Conservation (phyloP, 495 filamentous ascomycete species). For the Xylaria grammica region DNA sequence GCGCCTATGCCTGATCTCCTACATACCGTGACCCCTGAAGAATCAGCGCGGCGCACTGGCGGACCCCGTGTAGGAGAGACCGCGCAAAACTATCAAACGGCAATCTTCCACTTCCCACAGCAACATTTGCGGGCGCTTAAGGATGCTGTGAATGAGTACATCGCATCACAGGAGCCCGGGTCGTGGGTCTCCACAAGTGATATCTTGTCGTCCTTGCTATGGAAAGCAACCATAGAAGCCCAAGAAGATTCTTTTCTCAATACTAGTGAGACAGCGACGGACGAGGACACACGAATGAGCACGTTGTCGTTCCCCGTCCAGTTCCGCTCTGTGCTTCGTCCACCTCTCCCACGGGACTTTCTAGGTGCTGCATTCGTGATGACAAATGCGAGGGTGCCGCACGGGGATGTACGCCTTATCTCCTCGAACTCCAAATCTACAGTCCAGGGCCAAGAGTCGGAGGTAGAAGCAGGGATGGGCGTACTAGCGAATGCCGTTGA, state of each 20-base stretch:
- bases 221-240: slow-evolving; percentile 28
- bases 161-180: slow-evolving; percentile 14
- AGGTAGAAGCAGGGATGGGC: neutral
- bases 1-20: slow-evolving; percentile 26
- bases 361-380: slow-evolving; percentile 38
- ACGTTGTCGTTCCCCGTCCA: slow-evolving; percentile 38
- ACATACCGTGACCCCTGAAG: slow-evolving; percentile 20
- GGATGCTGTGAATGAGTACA: slow-evolving; percentile 22
- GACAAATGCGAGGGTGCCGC: slow-evolving; percentile 25
- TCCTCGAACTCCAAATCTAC: neutral
- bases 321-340: slow-evolving; percentile 30
- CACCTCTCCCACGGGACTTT: slow-evolving; percentile 25
- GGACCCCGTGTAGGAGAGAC: neutral
- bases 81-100: slow-evolving; percentile 2
- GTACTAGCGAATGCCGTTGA: neutral
- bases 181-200: slow-evolving; percentile 36
- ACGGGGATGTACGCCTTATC: slow-evolving; percentile 24
- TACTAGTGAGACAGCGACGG: neutral
- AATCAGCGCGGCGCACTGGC: slow-evolving; percentile 16
- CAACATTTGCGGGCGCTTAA: slow-evolving; percentile 27
- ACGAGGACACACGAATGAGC: neutral
- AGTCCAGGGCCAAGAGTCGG: neutral
- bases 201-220: slow-evolving; percentile 34
- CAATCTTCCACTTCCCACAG: slow-evolving; percentile 32
- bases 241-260: slow-evolving; percentile 7